Evolutionary conservation across 1,284 basidiomycete species (phyloP), one percentile per base, ranked within the genome.

Genomic region (Puccinia sorghi): DNA sequence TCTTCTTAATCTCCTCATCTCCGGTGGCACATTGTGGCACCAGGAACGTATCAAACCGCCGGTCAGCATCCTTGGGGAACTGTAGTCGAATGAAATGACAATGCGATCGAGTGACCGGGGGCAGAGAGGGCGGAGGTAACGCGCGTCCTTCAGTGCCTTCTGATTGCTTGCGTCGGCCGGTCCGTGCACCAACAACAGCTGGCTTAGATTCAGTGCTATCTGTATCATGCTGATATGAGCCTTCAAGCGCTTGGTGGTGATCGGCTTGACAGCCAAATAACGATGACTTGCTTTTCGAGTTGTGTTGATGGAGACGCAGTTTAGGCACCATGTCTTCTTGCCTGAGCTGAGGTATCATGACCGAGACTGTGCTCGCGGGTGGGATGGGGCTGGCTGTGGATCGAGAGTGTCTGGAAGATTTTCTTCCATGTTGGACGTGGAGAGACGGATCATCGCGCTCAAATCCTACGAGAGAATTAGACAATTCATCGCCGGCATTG

Each of bases 21-120:
- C 77, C 77, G 12, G 70, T 79, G 1, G 77, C 67, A 72, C 77
- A 79, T 66, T 79, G 77, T n/a, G 77, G 77, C 15, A 79, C 69
- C 22, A 79, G 39, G 50, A 79, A 79, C 22, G 77, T 79, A 72
- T 79, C 77, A 59, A 78, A 61, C 17, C 57, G 61, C 22, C 57
- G 56, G 37, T 27, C 48, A 13, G 22, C 41, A 50, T n/a, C 25
- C 41, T 61, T 61, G 37, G 52, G 48, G 27, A 78, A 78, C 43
- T 79, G 46, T n/a, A 79, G 32, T 63, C 77, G 63, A 15, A 79
- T 69, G 50, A 71, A 79, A 72, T 79, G 77, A 57, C 77, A 79
- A 63, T 79, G 77, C 17, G 77, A 79, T 79, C 77, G 50, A 64
- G 77, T 79, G 7, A 79, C 77, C 15, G 77, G 77, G 32, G 77